phyloP scores from a whole-genome alignment of 1,284 basidiomycete species.

The Hypsizygus ulmarius region DNA sequence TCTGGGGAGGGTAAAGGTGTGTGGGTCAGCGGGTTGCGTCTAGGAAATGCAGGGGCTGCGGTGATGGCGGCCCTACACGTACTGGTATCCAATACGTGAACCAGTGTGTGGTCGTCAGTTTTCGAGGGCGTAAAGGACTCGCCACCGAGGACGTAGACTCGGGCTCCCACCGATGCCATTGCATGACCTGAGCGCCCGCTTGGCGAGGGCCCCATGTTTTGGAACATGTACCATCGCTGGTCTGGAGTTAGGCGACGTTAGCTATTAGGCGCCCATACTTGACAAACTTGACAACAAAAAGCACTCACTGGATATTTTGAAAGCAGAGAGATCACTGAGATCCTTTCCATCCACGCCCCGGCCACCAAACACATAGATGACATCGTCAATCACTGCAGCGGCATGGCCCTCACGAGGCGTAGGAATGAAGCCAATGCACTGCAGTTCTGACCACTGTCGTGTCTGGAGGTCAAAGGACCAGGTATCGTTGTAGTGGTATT shows the following conservation, averaged over 20 bases:
- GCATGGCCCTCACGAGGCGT: conserved; percentile 96
- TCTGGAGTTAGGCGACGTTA: conserved; percentile 36
- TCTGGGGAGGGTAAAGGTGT: conserved; percentile 40
- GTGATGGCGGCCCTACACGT: conserved; percentile 40
- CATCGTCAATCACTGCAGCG: conserved; percentile 95
- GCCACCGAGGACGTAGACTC: conserved; percentile 92
- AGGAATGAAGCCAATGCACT: conserved; percentile 97
- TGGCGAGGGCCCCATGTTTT: conserved; percentile 97
- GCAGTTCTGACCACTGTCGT: conserved; percentile 86
- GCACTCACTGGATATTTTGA: conserved; percentile 90
- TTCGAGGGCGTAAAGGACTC: conserved; percentile 80
- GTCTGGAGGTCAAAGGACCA: conserved; percentile 92
- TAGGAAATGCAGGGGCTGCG: conserved; percentile 9
- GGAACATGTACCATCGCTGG: conserved; percentile 97
- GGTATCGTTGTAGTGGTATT: conserved; percentile 99
- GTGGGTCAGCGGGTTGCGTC: conserved; percentile 5
- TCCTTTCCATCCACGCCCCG: conserved; percentile 97
- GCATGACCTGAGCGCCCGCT: conserved; percentile 91
- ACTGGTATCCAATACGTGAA: conserved; percentile 95
- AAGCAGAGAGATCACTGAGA: conserved; percentile 91
- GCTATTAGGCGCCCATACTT: conserved; percentile 4
- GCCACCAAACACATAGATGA: conserved; percentile 97
- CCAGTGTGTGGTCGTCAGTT: conserved; percentile 77
- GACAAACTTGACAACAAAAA: conserved; percentile 5
- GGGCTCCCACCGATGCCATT: conserved; percentile 87